Base-by-base conservation (phyloP, 2,329 filamentous ascomycete genomes). In the Teratosphaeria zuluensis region DNA sequence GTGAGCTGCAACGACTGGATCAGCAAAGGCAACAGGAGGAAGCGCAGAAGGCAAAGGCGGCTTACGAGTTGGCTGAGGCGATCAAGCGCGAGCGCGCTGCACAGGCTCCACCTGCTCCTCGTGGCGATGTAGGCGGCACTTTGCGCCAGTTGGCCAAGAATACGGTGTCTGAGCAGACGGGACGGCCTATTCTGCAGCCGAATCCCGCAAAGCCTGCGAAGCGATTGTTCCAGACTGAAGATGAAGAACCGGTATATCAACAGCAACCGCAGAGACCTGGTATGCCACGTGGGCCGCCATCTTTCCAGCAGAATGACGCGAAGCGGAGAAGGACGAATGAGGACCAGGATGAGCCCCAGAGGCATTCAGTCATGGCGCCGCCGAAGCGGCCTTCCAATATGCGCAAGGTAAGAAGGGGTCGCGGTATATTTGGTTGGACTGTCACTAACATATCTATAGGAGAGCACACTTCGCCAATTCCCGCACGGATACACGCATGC, bases 311-410 rank as follows among this genome's bases (percentile, higher is more conserved):
- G 68, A 76, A 82, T 64, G 90, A 95, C 56, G 79, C 82, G 24
- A 96, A 96, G 77, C 84, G 91, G 59, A 83, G 90, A 64, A 87
- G 87, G 70, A 94, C 87, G 56, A 85, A 87, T 51, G 88, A 92
- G 59, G 81, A 84, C 58, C 73, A 77, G 46, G 81, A 84, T 61
- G 85, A 89, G 62, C 75, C 80, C 53, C 79, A 84, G 58, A 80
- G 83, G 53, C 81, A 84, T 57, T 83, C 81, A 54, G 81, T 92
- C 66, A 94, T 92, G 77, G 89, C 87, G 14, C 89, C 90, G 56
- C 90, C 91, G 5, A 90, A 95, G 65, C 85, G 92, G 59, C 90
- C 91, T 61, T 95, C 90, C 1, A 86, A 81, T 54, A 81, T 84
- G 69, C 80, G 82, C 67, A 92, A 90, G 82, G 86, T 89, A 76